These are phyloP conservation scores for Wickerhamomyces hampshirensis DNA, from an alignment of 805 yeast genomes.

Conservation along the genomic window DNA sequence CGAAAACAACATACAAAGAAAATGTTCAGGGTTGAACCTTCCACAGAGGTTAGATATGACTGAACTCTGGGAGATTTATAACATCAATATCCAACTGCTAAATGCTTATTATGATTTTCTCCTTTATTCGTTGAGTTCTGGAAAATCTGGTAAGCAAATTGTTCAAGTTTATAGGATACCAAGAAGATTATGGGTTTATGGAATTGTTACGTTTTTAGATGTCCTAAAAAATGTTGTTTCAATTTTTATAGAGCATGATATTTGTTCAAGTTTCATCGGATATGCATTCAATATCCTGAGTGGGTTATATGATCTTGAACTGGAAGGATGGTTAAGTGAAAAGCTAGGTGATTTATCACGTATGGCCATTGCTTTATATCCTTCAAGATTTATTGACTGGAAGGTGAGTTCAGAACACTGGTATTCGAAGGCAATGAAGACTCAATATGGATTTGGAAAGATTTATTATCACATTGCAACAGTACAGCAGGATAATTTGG, in stretches of 20 bases:
- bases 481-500: constrained; percentile 65
- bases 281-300: constrained; percentile 56
- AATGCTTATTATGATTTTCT: constrained; percentile 72
- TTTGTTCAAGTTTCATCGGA: constrained; percentile 68
- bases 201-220: constrained; percentile 75
- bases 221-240: constrained; percentile 71
- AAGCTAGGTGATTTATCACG: constrained; percentile 81
- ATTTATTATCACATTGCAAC: constrained; percentile 85
- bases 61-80: constrained; percentile 69
- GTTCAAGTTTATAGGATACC: constrained; percentile 76
- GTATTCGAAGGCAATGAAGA: constrained; percentile 70
- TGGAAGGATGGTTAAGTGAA: constrained; percentile 61
- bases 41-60: constrained; percentile 54
- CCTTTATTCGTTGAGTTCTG: constrained; percentile 66
- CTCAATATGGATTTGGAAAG: constrained; percentile 80
- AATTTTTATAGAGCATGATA: constrained; percentile 71
- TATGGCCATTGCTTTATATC: constrained; percentile 83
- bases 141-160: constrained; percentile 71
- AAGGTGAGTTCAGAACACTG: constrained; percentile 76
- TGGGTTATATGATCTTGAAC: constrained; percentile 31
- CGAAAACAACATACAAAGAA: constrained; percentile 66
- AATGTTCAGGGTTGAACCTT: constrained; percentile 55
- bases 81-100: constrained; percentile 56
- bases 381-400: constrained; percentile 82
- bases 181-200: constrained; percentile 81